Evolutionary conservation across 176 grass and related monocot genomes (phyloP).

Genomic region (Cenchrus purpureus): DNA sequence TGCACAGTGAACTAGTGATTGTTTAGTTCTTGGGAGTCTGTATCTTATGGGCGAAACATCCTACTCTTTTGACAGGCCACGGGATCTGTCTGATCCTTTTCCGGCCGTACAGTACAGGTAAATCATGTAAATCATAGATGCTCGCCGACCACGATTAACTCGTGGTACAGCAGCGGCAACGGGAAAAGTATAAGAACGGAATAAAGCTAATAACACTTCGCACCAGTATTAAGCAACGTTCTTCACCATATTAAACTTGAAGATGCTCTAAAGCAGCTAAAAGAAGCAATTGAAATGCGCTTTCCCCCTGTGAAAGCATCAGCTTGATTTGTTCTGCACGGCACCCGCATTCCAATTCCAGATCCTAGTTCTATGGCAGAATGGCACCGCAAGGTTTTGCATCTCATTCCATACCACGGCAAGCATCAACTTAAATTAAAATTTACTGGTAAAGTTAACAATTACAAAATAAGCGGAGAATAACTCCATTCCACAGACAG

Average conservation of each 20-base stretch:
- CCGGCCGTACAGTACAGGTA: too few relatives aligned
- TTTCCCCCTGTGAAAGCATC: not conserved
- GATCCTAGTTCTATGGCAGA: constrained; percentile 8
- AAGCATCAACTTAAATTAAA: constrained; percentile 10
- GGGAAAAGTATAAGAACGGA: not conserved
- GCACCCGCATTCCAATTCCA: not conserved
- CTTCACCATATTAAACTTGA: not conserved
- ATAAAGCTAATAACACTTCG: constrained; percentile 23
- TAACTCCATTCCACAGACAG: not conserved
- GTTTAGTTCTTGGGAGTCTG: too few relatives aligned
- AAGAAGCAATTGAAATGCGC: not conserved
- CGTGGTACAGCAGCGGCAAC: not conserved
- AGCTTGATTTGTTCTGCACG: not conserved
- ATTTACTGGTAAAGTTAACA: constrained; percentile 9
- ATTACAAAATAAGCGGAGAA: constrained; percentile 17
- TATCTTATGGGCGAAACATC: not conserved
- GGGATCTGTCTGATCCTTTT: not conserved
- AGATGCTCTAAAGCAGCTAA: not conserved
- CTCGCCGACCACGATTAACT: not conserved
- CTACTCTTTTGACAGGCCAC: too few relatives aligned
- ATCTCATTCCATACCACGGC: not conserved
- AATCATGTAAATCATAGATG: not conserved
- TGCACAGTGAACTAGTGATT: too few relatives aligned
- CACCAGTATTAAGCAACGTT: not conserved
- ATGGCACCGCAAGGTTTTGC: not conserved